Evolutionary conservation across 2,329 filamentous ascomycete genomes (phyloP), one percentile per base, ranked within the genome.

Genomic region (Hyphodiscus sp.): DNA sequence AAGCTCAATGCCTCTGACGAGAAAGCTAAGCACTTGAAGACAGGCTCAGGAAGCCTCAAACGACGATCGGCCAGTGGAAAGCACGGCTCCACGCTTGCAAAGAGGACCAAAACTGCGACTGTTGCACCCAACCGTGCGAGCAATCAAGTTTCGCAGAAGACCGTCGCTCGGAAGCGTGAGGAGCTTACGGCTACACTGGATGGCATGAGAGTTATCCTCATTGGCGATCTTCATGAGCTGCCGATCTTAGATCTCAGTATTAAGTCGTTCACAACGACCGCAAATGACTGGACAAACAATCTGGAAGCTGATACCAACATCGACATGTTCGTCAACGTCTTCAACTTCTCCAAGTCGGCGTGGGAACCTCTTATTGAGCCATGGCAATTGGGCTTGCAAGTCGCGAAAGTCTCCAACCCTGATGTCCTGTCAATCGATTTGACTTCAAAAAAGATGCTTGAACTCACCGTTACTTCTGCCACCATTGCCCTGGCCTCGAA

Each of bases 331-430:
- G 82, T 95, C 63, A 99, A 97, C 65, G 86, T 99, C 23, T 99
- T 96, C 76, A 99, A 99, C 71, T 99, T 99, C 72, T 94, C 94
- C 15, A 99, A 99, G 69, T 99, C 94, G 0, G 90, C 91, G 2
- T 99, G 94, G 94, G 94, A 99, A 69, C 94, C 94, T 2, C 73
- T 99, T 33, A 83, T 99, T 23, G 94, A 99, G 68, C 95, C 95
- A 8, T 99, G 94, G 94, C 85, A 92, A 61, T 77, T 97, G n/a
- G 91, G 91, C 1, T 83, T 99, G 61, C 89, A 95, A 58, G 82
- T 97, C 68, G 84, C 88, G 0, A 91, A 86, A 63, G 85, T 94
- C 54, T 78, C 83, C 23, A 79, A 82, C 43, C 88, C 86, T 0
- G 88, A 92, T 41, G 77, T 87, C 49, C 74, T 96, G 55, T 87